Conservation (phyloP, 2,329 filamentous ascomycete species). For the Colletotrichum truncatum region DNA sequence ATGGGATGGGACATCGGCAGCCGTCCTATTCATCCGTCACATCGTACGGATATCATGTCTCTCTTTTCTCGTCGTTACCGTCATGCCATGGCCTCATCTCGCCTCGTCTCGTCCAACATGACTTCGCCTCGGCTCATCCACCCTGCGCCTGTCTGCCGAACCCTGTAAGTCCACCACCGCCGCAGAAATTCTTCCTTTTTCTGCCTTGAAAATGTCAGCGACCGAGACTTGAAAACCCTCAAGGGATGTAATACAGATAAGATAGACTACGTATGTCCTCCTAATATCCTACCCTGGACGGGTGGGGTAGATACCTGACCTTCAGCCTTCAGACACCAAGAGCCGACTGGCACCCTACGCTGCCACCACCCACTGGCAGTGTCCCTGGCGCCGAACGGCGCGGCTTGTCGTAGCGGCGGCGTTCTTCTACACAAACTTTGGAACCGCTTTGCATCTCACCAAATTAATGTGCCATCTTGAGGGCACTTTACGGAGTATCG, state of each 20-base stretch:
- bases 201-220: neutral
- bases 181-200: neutral
- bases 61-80: neutral
- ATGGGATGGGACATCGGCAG: neutral
- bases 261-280: too few relatives aligned
- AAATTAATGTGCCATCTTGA: too few relatives aligned
- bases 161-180: neutral
- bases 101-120: conserved; percentile 7
- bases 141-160: neutral
- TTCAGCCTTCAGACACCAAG: neutral
- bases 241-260: too few relatives aligned
- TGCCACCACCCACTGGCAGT: neutral
- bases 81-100: neutral
- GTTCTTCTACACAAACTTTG: neutral
- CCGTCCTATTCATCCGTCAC: neutral
- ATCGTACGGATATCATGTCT: neutral
- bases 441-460: too few relatives aligned
- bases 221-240: too few relatives aligned
- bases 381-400: neutral
- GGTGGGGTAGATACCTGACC: too few relatives aligned
- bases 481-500: neutral
- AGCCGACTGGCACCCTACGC: conserved; percentile 16
- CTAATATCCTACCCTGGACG: too few relatives aligned
- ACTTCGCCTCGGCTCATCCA: neutral
- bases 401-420: neutral